A percentile compares a stretch with the other conserved stretches of the same genome.
phyloP scores from a whole-genome alignment of 306 rosid species.

The Abrus precatorius region DNA sequence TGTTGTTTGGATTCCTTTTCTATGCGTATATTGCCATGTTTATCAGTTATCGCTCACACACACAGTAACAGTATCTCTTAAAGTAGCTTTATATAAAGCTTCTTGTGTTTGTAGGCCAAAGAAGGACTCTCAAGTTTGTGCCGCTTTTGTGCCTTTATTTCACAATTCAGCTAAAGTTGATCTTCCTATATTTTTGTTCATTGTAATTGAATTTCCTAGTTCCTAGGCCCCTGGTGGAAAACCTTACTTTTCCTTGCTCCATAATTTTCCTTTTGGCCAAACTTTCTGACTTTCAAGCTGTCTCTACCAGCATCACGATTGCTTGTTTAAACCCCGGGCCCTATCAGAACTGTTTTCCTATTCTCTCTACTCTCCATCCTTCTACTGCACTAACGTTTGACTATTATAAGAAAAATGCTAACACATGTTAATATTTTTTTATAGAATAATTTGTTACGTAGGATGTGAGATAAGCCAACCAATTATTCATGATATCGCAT shows the following conservation, averaged over 20 bases:
- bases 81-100: constrained; percentile 51
- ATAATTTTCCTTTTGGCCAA: constrained; percentile 38
- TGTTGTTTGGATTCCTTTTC: constrained; percentile 29
- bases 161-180: constrained; percentile 35
- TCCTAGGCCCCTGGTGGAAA: constrained; percentile 28
- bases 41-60: constrained; percentile 27
- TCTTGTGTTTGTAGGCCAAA: constrained; percentile 34
- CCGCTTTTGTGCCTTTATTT: constrained; percentile 41
- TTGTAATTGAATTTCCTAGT: constrained; percentile 22
- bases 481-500: constrained; percentile 5
- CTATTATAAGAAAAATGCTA: not conserved
- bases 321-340: constrained; percentile 32
- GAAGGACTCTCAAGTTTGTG: constrained; percentile 41
- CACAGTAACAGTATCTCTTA: constrained; percentile 26
- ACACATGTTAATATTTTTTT: not conserved
- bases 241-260: constrained; percentile 30
- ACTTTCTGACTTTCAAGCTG: constrained; percentile 39
- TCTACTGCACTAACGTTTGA: constrained; percentile 32
- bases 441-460: not conserved
- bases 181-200: not conserved
- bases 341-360: constrained; percentile 39
- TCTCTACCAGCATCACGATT: constrained; percentile 31
- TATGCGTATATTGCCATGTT: constrained; percentile 18
- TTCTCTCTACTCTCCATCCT: constrained; percentile 43
- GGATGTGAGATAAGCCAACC: constrained; percentile 15